Percentiles rank a stretch among this genome's conserved stretches.
phyloP scores from a whole-genome alignment of 2,329 filamentous ascomycete species.

The Pseudogymnoascus sp. region DNA sequence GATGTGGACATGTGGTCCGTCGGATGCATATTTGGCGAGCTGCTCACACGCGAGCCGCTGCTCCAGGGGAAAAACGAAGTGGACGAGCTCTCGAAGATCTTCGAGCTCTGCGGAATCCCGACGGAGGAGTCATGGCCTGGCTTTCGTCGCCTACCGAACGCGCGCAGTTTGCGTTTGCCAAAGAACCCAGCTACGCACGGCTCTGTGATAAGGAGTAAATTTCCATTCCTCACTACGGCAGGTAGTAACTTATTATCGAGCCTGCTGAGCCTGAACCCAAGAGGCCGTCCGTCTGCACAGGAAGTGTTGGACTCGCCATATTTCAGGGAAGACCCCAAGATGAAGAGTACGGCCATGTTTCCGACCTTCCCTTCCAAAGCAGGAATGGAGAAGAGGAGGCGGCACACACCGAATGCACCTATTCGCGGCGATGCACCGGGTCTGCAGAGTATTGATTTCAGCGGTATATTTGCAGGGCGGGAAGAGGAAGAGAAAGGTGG shows the following conservation, averaged over 20 bases:
- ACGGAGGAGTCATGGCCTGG: constrained; percentile 76
- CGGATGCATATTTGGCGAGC: constrained; percentile 91
- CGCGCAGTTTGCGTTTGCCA: constrained; percentile 68
- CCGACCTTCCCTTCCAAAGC: constrained; percentile 96
- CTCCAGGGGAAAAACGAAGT: constrained; percentile 89
- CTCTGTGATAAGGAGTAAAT: constrained; percentile 64
- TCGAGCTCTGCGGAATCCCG: constrained; percentile 81
- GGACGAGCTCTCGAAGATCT: constrained; percentile 80
- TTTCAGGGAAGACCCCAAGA: constrained; percentile 81
- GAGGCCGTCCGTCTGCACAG: constrained; percentile 59
- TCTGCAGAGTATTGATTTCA: constrained; percentile 55
- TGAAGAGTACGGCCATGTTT: constrained; percentile 87
- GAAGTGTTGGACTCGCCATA: constrained; percentile 75
- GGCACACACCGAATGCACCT: constrained; percentile 76
- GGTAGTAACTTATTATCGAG: constrained; percentile 63
- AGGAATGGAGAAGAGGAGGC: constrained; percentile 72
- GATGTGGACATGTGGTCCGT: constrained; percentile 93
- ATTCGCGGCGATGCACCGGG: constrained; percentile 58
- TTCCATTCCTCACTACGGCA: constrained; percentile 72
- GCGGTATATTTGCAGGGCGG: constrained; percentile 61
- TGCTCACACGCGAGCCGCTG: constrained; percentile 74
- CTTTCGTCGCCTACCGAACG: constrained; percentile 83
- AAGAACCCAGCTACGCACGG: constrained; percentile 33
- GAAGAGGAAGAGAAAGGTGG: constrained; percentile 59
- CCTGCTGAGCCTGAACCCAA: constrained; percentile 70